Conservation (phyloP, 805 yeast species). For the Kodamaea nitidulidarum region DNA sequence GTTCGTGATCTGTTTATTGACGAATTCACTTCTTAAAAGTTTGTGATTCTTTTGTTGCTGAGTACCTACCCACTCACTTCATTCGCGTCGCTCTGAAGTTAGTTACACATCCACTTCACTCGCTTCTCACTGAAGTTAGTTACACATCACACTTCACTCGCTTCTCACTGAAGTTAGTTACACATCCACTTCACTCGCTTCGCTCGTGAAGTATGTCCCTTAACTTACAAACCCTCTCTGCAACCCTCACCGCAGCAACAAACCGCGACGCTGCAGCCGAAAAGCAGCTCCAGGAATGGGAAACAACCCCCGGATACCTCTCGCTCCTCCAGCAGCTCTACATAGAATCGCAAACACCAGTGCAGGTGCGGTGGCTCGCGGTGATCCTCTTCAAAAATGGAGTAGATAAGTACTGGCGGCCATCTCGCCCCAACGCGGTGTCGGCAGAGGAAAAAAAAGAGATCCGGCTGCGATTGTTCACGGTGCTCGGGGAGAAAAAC, state of each 20-base stretch:
- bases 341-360: conserved; percentile 51
- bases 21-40: too few relatives aligned
- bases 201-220: too few relatives aligned
- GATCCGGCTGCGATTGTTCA: conserved; percentile 57
- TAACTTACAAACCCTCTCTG: conserved; percentile 20
- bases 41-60: too few relatives aligned
- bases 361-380: conserved; percentile 80
- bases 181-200: too few relatives aligned
- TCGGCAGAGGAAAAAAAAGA: conserved; percentile 63
- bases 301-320: conserved; percentile 56
- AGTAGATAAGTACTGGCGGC: conserved; percentile 79
- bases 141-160: too few relatives aligned
- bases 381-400: conserved; percentile 87
- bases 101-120: too few relatives aligned
- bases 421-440: conserved; percentile 50
- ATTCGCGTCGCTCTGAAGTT: too few relatives aligned
- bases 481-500: conserved; percentile 62
- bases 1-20: too few relatives aligned
- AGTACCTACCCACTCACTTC: too few relatives aligned
- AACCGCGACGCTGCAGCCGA: conserved; percentile 59
- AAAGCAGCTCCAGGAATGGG: conserved; percentile 66
- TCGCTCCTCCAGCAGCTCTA: conserved; percentile 54
- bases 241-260: conserved; percentile 35
- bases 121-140: too few relatives aligned
- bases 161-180: too few relatives aligned